phyloP scores from a whole-genome alignment of 148 eudicot species.

The Nepenthes gracilis region DNA sequence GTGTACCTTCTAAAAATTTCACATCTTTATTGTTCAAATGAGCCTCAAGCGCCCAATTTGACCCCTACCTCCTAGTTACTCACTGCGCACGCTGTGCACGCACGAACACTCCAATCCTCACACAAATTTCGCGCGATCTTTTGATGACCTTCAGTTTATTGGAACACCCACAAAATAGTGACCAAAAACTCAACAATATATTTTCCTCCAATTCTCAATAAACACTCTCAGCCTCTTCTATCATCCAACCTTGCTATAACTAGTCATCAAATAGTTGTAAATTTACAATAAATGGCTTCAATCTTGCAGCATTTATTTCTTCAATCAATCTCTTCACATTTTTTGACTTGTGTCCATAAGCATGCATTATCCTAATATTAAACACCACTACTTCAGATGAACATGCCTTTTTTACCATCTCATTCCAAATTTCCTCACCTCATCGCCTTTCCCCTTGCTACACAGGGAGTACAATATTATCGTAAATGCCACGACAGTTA shows the following conservation, averaged over 20 bases:
- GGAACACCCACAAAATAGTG: too few relatives aligned
- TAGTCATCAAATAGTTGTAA: slow-evolving; percentile 24
- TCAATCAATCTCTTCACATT: slow-evolving; percentile 49
- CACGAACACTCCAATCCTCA: too few relatives aligned
- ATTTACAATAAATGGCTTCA: slow-evolving; percentile 56
- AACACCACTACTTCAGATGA: slow-evolving; percentile 43
- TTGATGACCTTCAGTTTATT: too few relatives aligned
- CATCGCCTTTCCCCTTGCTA: slow-evolving; percentile 35
- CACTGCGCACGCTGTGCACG: too few relatives aligned
- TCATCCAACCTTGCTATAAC: slow-evolving; percentile 53
- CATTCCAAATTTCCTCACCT: slow-evolving; percentile 60
- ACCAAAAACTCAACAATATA: background rate
- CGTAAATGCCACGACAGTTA: slow-evolving; percentile 37
- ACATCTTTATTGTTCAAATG: too few relatives aligned
- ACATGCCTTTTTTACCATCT: slow-evolving; percentile 53
- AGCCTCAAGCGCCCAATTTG: too few relatives aligned
- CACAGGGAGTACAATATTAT: slow-evolving; percentile 39
- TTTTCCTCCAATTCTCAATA: slow-evolving; percentile 36
- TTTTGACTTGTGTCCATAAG: slow-evolving; percentile 36
- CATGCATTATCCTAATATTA: slow-evolving; percentile 52
- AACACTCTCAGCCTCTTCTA: slow-evolving; percentile 62
- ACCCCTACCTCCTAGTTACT: too few relatives aligned
- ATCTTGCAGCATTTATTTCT: slow-evolving; percentile 36
- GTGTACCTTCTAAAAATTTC: too few relatives aligned
- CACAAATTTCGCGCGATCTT: too few relatives aligned